Conservation (phyloP, 2,329 filamentous ascomycete species). For the Pyrenophora seminiperda region DNA sequence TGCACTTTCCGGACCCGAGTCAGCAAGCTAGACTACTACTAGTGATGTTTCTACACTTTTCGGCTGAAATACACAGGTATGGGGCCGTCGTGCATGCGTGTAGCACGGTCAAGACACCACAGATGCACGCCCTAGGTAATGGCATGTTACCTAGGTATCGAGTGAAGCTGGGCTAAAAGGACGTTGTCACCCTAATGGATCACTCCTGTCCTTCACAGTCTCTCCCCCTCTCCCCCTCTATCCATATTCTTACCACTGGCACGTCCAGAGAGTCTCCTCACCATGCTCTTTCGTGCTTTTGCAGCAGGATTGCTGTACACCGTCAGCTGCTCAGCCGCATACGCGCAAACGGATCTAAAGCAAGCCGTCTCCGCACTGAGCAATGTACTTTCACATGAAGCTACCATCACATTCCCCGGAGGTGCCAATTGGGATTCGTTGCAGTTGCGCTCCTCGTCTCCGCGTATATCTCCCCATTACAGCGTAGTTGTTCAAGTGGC, state of each 20-base stretch:
- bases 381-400: constrained; percentile 14
- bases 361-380: constrained; percentile 1
- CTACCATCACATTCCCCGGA: constrained; percentile 20
- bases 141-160: too few relatives aligned
- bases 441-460: constrained; percentile 24
- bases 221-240: neutral
- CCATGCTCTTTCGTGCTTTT: constrained; percentile 3
- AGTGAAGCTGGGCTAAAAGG: too few relatives aligned
- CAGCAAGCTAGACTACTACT: too few relatives aligned
- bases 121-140: too few relatives aligned
- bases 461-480: constrained; percentile 23
- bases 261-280: neutral
- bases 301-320: constrained; percentile 1
- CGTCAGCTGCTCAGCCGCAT: neutral
- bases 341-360: neutral
- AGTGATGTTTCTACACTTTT: too few relatives aligned
- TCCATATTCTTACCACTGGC: neutral
- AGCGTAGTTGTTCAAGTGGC: constrained; percentile 24
- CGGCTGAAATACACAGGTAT: too few relatives aligned
- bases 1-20: too few relatives aligned
- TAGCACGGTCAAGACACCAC: too few relatives aligned
- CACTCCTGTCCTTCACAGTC: too few relatives aligned
- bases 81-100: too few relatives aligned
- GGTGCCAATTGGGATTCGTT: constrained; percentile 20
- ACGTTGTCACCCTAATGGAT: too few relatives aligned